These are phyloP conservation scores for Alloascoidea hylecoeti DNA, from an alignment of 805 yeast genomes.

Conservation along the genomic window DNA sequence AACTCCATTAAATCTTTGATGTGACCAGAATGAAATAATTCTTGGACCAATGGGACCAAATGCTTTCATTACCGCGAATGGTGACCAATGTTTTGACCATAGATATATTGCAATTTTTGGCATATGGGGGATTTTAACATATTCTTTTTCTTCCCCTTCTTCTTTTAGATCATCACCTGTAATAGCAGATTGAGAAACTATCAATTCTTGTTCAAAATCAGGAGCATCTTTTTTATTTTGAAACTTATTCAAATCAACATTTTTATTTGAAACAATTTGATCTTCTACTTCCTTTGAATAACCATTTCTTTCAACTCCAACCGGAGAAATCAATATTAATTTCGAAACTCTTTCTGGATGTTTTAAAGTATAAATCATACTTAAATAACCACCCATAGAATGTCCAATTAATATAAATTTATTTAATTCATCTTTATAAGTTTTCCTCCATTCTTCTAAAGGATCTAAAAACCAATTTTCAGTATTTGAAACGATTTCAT, in stretches of 20 bases:
- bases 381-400: slow-evolving; percentile 68
- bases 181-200: slow-evolving; percentile 20
- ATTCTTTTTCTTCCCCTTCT: slow-evolving; percentile 26
- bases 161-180: slow-evolving; percentile 20
- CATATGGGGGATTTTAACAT: slow-evolving; percentile 29
- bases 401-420: slow-evolving; percentile 59
- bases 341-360: slow-evolving; percentile 40
- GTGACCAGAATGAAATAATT: slow-evolving; percentile 39
- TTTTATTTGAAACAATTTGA: slow-evolving; percentile 3
- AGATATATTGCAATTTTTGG: slow-evolving; percentile 22
- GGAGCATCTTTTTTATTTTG: slow-evolving; percentile 5
- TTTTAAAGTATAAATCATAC: slow-evolving; percentile 45
- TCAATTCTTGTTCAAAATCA: slow-evolving; percentile 3
- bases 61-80: slow-evolving; percentile 34
- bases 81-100: slow-evolving; percentile 44
- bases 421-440: slow-evolving; percentile 28
- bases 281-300: slow-evolving; percentile 18
- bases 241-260: slow-evolving; percentile 2
- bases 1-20: slow-evolving; percentile 24
- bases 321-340: slow-evolving; percentile 57
- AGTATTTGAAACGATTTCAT: slow-evolving; percentile 10
- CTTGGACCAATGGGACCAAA: slow-evolving; percentile 42
- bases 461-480: slow-evolving; percentile 30
- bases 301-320: slow-evolving; percentile 60
- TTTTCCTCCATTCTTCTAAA: slow-evolving; percentile 50